Conservation (phyloP, 2,329 filamentous ascomycete genomes). For the Verticillium tricorpus region DNA sequence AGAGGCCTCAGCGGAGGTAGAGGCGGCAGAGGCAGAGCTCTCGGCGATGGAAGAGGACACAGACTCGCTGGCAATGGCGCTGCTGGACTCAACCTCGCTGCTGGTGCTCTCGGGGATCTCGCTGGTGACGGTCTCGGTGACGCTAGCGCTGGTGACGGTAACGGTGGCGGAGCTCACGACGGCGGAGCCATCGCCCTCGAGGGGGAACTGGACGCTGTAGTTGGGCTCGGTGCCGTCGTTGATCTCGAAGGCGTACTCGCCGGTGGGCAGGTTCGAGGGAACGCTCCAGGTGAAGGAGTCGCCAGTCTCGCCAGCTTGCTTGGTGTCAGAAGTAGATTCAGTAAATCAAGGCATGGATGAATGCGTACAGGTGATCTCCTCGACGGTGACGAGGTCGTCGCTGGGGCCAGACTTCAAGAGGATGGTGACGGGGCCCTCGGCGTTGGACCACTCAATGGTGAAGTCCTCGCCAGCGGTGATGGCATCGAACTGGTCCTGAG, state of each 20-base stretch:
- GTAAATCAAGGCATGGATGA: background rate
- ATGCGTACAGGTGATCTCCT: conserved; percentile 30
- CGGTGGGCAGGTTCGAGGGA: conserved; percentile 27
- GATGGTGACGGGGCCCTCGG: conserved; percentile 36
- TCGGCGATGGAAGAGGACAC: conserved; percentile 7
- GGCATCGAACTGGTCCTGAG: conserved; percentile 27
- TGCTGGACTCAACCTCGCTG: conserved; percentile 6
- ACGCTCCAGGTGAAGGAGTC: conserved; percentile 34
- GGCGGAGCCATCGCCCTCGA: conserved; percentile 22
- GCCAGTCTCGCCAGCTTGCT: conserved; percentile 27
- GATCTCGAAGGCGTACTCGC: conserved; percentile 42
- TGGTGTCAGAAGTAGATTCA: background rate
- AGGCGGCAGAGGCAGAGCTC: conserved; percentile 9
- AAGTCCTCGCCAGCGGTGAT: conserved; percentile 35
- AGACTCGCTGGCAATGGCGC: conserved; percentile 9
- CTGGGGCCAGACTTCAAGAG: conserved; percentile 32
- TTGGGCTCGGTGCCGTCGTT: conserved; percentile 32
- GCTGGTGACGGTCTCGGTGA: conserved; percentile 2
- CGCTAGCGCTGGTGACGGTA: conserved; percentile 1
- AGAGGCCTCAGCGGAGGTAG: conserved; percentile 11
- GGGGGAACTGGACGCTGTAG: conserved; percentile 37
- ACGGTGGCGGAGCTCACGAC: conserved; percentile 8
- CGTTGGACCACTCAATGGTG: conserved; percentile 37
- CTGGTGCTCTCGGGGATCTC: conserved; percentile 9
- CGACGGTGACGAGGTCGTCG: conserved; percentile 28